phyloP scores from a whole-genome alignment of 2,329 filamentous ascomycete species.

The Hymenoscyphus scutula region DNA sequence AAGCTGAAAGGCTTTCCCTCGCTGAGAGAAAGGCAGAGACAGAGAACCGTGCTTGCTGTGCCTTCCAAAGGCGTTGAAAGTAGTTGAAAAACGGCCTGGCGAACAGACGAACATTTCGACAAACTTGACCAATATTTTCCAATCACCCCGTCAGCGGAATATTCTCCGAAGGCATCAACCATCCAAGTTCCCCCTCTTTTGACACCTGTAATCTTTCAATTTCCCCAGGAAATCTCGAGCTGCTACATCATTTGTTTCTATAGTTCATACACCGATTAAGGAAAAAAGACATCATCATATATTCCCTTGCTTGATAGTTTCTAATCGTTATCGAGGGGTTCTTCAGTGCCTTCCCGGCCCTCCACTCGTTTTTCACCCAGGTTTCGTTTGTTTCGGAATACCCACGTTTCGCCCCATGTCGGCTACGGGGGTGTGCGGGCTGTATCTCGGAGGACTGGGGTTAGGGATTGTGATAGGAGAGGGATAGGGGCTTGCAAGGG shows the following conservation, averaged over 20 bases:
- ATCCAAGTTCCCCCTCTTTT: background rate
- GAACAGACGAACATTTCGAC: background rate
- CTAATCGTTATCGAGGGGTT: background rate
- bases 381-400: constrained; percentile 7
- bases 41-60: background rate
- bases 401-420: constrained; percentile 11
- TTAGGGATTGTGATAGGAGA: background rate
- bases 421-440: background rate
- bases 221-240: background rate
- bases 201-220: background rate
- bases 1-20: background rate
- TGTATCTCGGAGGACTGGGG: background rate
- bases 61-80: background rate
- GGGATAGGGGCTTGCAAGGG: background rate
- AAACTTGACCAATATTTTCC: background rate
- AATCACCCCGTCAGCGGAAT: background rate
- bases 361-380: background rate
- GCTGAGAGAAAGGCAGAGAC: background rate
- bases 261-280: background rate
- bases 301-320: background rate
- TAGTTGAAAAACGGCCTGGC: background rate
- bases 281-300: too few species aligned
- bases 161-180: background rate
- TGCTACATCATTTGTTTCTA: background rate
- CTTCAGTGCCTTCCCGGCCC: too few species aligned